A percentile compares a stretch with the other conserved stretches of the same genome.
These are phyloP conservation scores for Pugionium cornutum DNA, from an alignment of 345 rosid genomes.

Conservation along the genomic window DNA sequence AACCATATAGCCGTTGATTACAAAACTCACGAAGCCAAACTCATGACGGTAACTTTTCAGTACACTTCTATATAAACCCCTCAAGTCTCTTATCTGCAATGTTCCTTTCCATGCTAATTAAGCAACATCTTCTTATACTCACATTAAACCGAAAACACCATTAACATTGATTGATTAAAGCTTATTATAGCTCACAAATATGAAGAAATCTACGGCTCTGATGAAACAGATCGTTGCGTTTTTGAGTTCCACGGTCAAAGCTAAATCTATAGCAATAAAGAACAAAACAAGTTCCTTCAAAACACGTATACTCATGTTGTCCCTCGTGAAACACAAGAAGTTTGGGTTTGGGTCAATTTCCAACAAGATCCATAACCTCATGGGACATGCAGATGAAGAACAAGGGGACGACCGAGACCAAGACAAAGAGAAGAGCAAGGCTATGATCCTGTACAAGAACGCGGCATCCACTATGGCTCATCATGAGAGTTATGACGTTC, in stretches of 20 bases:
- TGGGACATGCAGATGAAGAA: constrained; percentile 38
- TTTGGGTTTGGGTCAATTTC: too few relatives aligned
- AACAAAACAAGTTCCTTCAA: constrained; percentile 53
- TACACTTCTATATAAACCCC: constrained; percentile 26
- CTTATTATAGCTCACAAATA: constrained; percentile 19
- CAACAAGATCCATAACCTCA: constrained; percentile 60
- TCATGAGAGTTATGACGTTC: constrained; percentile 22
- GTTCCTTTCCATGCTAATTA: too few relatives aligned
- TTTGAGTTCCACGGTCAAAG: too few relatives aligned
- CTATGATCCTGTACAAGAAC: constrained; percentile 39
- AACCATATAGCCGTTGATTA: constrained; percentile 26
- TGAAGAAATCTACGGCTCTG: constrained; percentile 65
- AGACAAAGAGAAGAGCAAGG: constrained; percentile 34
- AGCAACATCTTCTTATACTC: constrained; percentile 16
- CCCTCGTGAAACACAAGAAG: too few relatives aligned
- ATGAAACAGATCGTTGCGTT: constrained; percentile 55
- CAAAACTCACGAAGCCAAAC: constrained; percentile 22
- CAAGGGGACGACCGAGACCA: constrained; percentile 29
- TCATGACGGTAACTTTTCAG: constrained; percentile 26
- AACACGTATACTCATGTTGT: constrained; percentile 53
- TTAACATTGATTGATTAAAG: too few relatives aligned
- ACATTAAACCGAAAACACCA: constrained; percentile 11
- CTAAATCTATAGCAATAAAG: constrained; percentile 62
- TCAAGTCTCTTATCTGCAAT: constrained; percentile 17
- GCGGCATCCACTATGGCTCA: constrained; percentile 19